A percentile compares a stretch with the other conserved stretches of the same genome.
Conservation (phyloP, 75 land plant genomes). For the Cupressus sempervirens region DNA sequence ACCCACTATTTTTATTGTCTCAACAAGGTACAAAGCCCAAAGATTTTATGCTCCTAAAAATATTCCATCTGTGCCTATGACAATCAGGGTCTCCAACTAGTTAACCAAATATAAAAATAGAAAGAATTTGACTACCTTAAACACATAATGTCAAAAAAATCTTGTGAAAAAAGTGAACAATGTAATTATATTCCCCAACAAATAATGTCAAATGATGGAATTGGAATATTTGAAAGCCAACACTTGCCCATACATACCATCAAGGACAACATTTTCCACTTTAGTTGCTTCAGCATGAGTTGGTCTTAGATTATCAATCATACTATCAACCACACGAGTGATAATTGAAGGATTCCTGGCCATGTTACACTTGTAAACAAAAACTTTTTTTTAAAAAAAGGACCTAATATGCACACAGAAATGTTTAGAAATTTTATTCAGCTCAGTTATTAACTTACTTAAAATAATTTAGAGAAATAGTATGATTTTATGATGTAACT, state of each 20-base stretch:
- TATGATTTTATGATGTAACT: background rate
- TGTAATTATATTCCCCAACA: background rate
- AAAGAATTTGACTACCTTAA: background rate
- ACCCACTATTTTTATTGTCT: slow-evolving; percentile 79
- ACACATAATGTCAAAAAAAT: background rate
- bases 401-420: slow-evolving; percentile 42
- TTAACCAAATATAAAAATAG: slow-evolving; percentile 3
- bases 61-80: slow-evolving; percentile 86
- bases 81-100: background rate
- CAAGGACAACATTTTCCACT: slow-evolving; percentile 97
- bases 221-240: background rate
- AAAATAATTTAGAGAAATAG: background rate
- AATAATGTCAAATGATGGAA: background rate
- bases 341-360: slow-evolving; percentile 93
- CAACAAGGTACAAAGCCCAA: slow-evolving; percentile 85
- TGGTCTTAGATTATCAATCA: slow-evolving; percentile 92
- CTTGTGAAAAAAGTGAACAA: background rate
- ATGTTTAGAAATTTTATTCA: background rate
- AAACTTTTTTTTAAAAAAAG: slow-evolving; percentile 91
- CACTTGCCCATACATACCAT: slow-evolving; percentile 44
- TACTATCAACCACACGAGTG: slow-evolving; percentile 97
- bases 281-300: slow-evolving; percentile 99
- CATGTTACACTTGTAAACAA: slow-evolving; percentile 89
- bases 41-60: slow-evolving; percentile 95
- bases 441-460: background rate